These are phyloP conservation scores for Litsea cubeba DNA, from an alignment of 164 flowering plant genomes.

Conservation along the genomic window DNA sequence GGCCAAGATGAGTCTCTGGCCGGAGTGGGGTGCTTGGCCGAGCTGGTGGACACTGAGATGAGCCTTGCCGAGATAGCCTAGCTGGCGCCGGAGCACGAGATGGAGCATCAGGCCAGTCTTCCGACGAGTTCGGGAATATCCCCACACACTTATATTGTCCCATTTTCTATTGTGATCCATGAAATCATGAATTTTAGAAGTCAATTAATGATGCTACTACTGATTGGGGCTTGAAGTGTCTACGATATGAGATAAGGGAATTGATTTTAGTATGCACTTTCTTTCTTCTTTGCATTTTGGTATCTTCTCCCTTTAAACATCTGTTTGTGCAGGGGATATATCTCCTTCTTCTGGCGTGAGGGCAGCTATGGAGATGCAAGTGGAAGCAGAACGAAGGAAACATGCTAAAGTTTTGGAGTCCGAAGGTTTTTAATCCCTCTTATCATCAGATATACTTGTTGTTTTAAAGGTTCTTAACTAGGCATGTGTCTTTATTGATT, in stretches of 20 bases:
- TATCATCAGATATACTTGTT: too few relatives aligned
- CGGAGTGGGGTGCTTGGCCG: too few relatives aligned
- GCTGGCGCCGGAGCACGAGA: too few relatives aligned
- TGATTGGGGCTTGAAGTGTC: conserved; percentile 87
- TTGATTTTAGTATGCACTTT: neutral
- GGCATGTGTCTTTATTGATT: too few relatives aligned
- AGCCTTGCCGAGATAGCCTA: too few relatives aligned
- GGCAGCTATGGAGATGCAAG: conserved; percentile 98
- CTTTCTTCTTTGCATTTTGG: too few relatives aligned
- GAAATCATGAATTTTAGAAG: conserved; percentile 37
- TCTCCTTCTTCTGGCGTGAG: conserved; percentile 80
- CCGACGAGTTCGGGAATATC: too few relatives aligned
- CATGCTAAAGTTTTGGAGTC: conserved; percentile 92
- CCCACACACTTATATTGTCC: neutral
- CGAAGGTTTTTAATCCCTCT: conserved; percentile 43
- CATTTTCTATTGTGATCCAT: neutral
- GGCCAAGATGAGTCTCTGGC: too few relatives aligned
- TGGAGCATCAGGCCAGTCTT: too few relatives aligned
- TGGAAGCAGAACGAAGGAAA: conserved; percentile 92
- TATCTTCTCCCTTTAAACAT: neutral
- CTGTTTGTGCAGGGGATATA: conserved; percentile 64
- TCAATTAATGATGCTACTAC: conserved; percentile 81
- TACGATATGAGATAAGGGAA: conserved; percentile 84
- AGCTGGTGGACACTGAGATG: too few relatives aligned
- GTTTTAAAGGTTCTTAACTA: too few relatives aligned